Conservation (phyloP, 352 stramenopile genomes). For the Phytopythium litorale region DNA sequence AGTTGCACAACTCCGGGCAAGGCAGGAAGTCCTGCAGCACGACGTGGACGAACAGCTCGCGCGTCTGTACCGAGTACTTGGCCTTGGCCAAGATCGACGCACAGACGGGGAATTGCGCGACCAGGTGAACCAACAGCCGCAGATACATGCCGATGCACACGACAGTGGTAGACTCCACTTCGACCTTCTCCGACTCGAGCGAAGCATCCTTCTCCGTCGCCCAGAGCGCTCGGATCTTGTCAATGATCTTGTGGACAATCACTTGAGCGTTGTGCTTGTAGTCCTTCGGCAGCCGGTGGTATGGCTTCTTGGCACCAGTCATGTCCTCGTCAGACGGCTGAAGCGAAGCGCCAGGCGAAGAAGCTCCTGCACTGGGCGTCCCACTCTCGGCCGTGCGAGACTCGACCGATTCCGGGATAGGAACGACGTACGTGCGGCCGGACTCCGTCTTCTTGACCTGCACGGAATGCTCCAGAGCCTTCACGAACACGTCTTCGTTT, state of each 20-base stretch:
- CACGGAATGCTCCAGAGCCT: slow-evolving; percentile 64
- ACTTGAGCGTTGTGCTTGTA: slow-evolving; percentile 61
- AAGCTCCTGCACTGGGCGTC: slow-evolving; percentile 3
- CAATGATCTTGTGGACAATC: slow-evolving; percentile 61
- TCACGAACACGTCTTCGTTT: slow-evolving; percentile 75
- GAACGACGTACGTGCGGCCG: slow-evolving; percentile 72
- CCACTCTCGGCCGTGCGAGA: not conserved
- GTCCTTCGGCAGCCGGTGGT: slow-evolving; percentile 60
- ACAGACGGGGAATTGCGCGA: slow-evolving; percentile 63
- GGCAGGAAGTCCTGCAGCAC: slow-evolving; percentile 70
- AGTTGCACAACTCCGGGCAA: slow-evolving; percentile 65
- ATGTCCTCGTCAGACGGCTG: slow-evolving; percentile 17
- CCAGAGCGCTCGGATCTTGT: slow-evolving; percentile 58
- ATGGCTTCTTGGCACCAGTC: slow-evolving; percentile 20
- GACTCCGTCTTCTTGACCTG: slow-evolving; percentile 78
- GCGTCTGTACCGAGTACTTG: slow-evolving; percentile 26
- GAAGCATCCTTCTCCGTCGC: slow-evolving; percentile 28
- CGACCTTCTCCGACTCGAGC: slow-evolving; percentile 1
- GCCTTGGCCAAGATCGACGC: slow-evolving; percentile 62
- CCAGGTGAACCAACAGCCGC: slow-evolving; percentile 68
- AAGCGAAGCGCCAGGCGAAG: not conserved
- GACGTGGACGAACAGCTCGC: slow-evolving; percentile 45
- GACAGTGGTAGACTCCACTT: not conserved
- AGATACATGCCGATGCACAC: slow-evolving; percentile 69
- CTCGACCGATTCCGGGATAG: slow-evolving; percentile 26